Base-by-base conservation (phyloP, 2,329 filamentous ascomycete species). In the Beauveria scarabaeidicola region DNA sequence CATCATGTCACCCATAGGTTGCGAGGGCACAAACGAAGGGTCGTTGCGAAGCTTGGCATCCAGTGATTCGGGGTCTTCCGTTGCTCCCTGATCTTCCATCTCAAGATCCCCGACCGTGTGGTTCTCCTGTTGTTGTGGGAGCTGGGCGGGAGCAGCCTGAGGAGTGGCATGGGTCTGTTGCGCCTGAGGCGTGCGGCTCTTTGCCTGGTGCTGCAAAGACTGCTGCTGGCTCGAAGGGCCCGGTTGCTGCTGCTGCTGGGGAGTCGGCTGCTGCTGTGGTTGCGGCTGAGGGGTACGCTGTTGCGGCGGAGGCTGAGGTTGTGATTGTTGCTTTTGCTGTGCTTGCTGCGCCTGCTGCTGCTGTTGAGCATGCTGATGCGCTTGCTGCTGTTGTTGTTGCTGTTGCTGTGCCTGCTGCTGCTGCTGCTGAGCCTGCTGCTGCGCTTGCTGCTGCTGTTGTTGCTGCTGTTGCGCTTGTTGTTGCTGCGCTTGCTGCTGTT, bases 1-100 rank as follows among this genome's bases (percentile, higher is more conserved):
- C 82, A 85, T 85, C 74, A 81, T 79, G 23, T 74, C 70, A 1
- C 82, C 82, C 78, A 84, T 78, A 5, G 82, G 81, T 46, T 80
- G 74, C 3, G 78, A 73, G 0, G 79, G 79, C 10, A 81, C 74
- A 63, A 79, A 83, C 3, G 79, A 78, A 2, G 76, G 70, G 23
- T 78, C 78, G 50, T 77, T 78, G 8, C 79, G 67, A 47, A 81
- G 67, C 66, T 80, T 82, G 27, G 74, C 70, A 11, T 80, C 78
- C 38, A 79, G 63, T 17, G 73, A 73, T n/a, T 72, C 69, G 32
- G 74, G 72, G 4, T 74, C 75, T 40, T 81, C 79, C 6, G 68
- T 75, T 27, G 81, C 81, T 15, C 73, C 73, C 40, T 77, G 76
- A 46, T 73, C 77, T 58, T 81, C 80, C 56, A 82, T 74, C 8